phyloP scores from a whole-genome alignment of 495 filamentous ascomycete species.

The Neurospora pannonica region DNA sequence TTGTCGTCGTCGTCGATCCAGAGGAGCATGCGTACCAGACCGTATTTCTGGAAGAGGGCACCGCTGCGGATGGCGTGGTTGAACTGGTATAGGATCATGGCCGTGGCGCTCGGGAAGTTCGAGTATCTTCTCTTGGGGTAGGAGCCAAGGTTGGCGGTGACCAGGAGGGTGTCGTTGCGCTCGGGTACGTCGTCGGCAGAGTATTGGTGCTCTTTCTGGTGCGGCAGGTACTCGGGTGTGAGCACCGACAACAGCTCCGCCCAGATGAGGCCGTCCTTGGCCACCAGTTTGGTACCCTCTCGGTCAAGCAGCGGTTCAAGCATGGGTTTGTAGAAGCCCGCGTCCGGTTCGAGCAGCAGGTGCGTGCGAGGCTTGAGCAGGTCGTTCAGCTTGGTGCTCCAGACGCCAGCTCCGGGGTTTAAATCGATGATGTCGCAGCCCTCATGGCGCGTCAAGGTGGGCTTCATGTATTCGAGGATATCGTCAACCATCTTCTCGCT shows the following conservation, averaged over 20 bases:
- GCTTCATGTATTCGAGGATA: conserved; percentile 26
- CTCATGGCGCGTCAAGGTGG: conserved; percentile 47
- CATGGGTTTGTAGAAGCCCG: conserved; percentile 41
- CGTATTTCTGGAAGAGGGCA: conserved; percentile 48
- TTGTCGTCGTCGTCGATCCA: conserved; percentile 47
- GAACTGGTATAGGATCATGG: conserved; percentile 39
- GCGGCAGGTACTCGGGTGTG: conserved; percentile 35
- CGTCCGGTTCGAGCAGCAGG: conserved; percentile 63
- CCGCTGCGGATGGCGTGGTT: conserved; percentile 31
- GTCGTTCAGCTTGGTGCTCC: conserved; percentile 66
- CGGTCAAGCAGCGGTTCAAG: conserved; percentile 53
- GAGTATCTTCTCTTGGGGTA: conserved; percentile 27
- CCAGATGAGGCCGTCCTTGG: conserved; percentile 40
- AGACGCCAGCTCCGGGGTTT: conserved; percentile 66
- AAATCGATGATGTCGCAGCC: conserved; percentile 79
- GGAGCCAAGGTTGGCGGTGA: conserved; percentile 49
- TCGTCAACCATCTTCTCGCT: conserved; percentile 49
- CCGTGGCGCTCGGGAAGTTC: conserved; percentile 28
- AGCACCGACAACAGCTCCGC: conserved; percentile 41
- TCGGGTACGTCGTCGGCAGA: conserved; percentile 19
- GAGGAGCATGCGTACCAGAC: conserved; percentile 62
- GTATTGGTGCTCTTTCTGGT: conserved; percentile 28
- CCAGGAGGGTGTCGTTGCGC: conserved; percentile 57
- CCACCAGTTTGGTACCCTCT: conserved; percentile 43
- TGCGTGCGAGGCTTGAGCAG: conserved; percentile 67